phyloP scores from a whole-genome alignment of 768 basidiomycete genomes.

The Leccinum subtestaceum region DNA sequence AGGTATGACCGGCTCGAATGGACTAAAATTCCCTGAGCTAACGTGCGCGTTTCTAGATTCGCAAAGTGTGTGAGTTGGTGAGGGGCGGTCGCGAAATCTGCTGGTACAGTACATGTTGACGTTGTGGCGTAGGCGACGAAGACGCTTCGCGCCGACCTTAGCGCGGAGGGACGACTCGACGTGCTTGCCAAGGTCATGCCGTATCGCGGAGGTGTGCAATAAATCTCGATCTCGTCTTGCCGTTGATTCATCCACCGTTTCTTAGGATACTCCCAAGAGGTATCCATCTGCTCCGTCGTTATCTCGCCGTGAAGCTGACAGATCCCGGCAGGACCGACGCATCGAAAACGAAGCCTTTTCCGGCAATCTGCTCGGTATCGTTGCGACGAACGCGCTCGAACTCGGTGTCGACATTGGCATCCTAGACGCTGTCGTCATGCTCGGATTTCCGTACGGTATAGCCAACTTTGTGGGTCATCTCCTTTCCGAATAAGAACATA shows the following conservation, averaged over 20 bases:
- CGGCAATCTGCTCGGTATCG: slow-evolving; percentile 77
- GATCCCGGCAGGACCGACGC: slow-evolving; percentile 63
- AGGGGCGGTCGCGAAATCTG: slow-evolving; percentile 11
- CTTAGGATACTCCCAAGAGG: slow-evolving; percentile 71
- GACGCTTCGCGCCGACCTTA: slow-evolving; percentile 64
- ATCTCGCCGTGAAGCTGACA: not conserved
- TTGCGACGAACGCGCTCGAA: slow-evolving; percentile 88
- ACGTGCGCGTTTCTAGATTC: slow-evolving; percentile 44
- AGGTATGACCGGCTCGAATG: slow-evolving; percentile 40
- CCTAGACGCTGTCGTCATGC: slow-evolving; percentile 86
- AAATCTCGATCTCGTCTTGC: not conserved
- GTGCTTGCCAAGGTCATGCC: slow-evolving; percentile 74
- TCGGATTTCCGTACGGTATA: slow-evolving; percentile 77
- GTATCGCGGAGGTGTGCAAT: slow-evolving; percentile 71
- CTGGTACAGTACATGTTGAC: not conserved
- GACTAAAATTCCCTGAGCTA: not conserved
- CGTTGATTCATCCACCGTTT: not conserved
- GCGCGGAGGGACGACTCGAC: slow-evolving; percentile 72
- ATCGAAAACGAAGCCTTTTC: slow-evolving; percentile 88
- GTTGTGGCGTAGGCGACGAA: slow-evolving; percentile 67
- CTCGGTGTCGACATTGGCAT: slow-evolving; percentile 58
- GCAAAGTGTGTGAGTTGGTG: slow-evolving; percentile 81
- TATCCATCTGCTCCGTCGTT: slow-evolving; percentile 23
- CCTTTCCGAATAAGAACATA: not conserved
- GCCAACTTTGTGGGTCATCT: slow-evolving; percentile 68